Evolutionary conservation across 1,284 basidiomycete genomes (phyloP).

Genomic region (Sporisorium iseilematis-ciliati): DNA sequence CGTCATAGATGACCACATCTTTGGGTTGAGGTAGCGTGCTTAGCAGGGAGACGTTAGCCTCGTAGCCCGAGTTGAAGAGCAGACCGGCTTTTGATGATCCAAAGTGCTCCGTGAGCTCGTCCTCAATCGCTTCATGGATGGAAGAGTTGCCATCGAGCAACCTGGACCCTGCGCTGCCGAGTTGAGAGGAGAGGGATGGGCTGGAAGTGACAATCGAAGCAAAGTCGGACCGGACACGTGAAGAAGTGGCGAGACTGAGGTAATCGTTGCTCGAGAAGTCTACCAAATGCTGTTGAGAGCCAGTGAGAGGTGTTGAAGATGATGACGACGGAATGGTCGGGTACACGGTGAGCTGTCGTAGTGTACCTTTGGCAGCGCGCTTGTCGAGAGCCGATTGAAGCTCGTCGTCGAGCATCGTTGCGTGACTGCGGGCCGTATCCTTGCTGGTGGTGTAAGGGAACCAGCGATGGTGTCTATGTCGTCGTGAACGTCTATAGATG

Average conservation of each 20-base stretch:
- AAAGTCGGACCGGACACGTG: slow-evolving; percentile 71
- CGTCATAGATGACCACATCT: slow-evolving; percentile 87
- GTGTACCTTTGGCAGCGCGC: slow-evolving; percentile 56
- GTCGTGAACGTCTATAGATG: not conserved
- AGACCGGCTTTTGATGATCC: slow-evolving; percentile 74
- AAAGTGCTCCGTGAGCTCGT: slow-evolving; percentile 54
- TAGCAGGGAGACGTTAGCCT: slow-evolving; percentile 92
- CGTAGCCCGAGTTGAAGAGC: slow-evolving; percentile 94
- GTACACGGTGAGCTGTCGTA: slow-evolving; percentile 54
- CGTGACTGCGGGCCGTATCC: not conserved
- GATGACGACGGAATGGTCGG: slow-evolving; percentile 32
- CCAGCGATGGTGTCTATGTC: too few species aligned
- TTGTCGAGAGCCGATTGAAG: slow-evolving; percentile 51
- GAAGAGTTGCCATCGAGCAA: slow-evolving; percentile 82
- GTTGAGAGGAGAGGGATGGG: slow-evolving; percentile 15
- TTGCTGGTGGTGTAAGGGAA: not conserved
- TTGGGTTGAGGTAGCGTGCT: slow-evolving; percentile 81
- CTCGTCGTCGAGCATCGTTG: slow-evolving; percentile 56
- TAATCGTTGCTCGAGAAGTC: slow-evolving; percentile 96
- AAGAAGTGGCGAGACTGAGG: slow-evolving; percentile 81
- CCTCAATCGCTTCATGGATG: slow-evolving; percentile 56
- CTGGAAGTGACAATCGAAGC: slow-evolving; percentile 19
- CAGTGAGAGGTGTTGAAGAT: not conserved
- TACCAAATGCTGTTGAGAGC: slow-evolving; percentile 54
- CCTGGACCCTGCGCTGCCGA: slow-evolving; percentile 87